phyloP scores from a whole-genome alignment of 768 basidiomycete genomes.

The Bullera alba region DNA sequence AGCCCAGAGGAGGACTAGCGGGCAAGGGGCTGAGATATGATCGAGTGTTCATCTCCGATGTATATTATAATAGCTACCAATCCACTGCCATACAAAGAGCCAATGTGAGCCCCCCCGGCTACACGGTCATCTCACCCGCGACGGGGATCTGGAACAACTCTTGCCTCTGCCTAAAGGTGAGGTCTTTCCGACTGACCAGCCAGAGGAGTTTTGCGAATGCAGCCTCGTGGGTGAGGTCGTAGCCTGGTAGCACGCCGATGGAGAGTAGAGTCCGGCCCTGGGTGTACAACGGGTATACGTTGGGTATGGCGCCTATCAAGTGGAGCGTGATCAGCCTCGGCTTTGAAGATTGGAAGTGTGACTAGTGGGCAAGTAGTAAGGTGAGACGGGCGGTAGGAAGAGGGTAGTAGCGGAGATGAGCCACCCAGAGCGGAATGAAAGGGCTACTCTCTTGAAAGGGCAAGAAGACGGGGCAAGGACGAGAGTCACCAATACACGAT shows the following conservation, averaged over 20 bases:
- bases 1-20: not conserved
- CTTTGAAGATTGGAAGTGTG: too few relatives aligned
- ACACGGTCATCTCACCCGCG: conserved; percentile 32
- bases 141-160: conserved; percentile 30
- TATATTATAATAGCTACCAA: not conserved
- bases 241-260: conserved; percentile 31
- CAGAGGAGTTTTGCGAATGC: conserved; percentile 40
- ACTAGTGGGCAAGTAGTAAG: too few relatives aligned
- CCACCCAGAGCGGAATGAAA: too few relatives aligned
- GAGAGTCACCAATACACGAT: too few relatives aligned
- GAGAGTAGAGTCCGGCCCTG: conserved; percentile 27
- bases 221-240: conserved; percentile 41
- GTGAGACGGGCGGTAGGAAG: too few relatives aligned
- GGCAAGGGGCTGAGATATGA: not conserved
- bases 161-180: conserved; percentile 32
- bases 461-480: too few relatives aligned
- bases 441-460: too few relatives aligned
- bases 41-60: not conserved
- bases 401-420: too few relatives aligned
- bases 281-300: conserved; percentile 38
- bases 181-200: conserved; percentile 33
- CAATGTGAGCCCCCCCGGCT: not conserved
- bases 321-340: not conserved
- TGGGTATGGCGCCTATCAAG: conserved; percentile 27
- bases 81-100: not conserved